phyloP scores from a whole-genome alignment of 2,329 filamentous ascomycete genomes.

The Monosporascus sp. region DNA sequence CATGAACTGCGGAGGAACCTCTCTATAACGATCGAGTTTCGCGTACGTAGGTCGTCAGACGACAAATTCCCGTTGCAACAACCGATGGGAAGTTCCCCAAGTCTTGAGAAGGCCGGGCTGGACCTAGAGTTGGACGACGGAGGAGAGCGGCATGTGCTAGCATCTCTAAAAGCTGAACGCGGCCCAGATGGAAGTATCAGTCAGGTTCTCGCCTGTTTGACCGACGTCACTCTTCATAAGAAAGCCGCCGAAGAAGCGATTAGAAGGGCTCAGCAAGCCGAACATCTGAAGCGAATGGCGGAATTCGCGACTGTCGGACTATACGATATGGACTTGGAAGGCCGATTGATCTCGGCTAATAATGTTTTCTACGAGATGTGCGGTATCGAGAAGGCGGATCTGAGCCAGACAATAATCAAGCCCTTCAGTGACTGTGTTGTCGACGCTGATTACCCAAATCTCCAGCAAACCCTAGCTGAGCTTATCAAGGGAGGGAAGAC shows the following conservation, averaged over 20 bases:
- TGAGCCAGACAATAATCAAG: slow-evolving; percentile 29
- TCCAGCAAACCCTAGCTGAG: slow-evolving; percentile 34
- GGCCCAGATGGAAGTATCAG: slow-evolving; percentile 36
- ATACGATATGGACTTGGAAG: slow-evolving; percentile 48
- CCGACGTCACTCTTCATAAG: slow-evolving; percentile 46
- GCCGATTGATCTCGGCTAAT: slow-evolving; percentile 44
- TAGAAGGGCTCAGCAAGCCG: slow-evolving; percentile 43
- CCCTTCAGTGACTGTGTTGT: slow-evolving; percentile 41
- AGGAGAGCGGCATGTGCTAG: slow-evolving; percentile 38
- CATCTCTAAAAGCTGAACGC: slow-evolving; percentile 41
- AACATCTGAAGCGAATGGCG: slow-evolving; percentile 49
- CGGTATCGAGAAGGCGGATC: slow-evolving; percentile 39
- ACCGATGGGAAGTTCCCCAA: slow-evolving; percentile 28
- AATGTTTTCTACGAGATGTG: slow-evolving; percentile 49
- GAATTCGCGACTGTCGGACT: slow-evolving; percentile 50
- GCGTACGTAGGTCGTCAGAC: slow-evolving; percentile 27
- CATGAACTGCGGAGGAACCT: slow-evolving; percentile 32
- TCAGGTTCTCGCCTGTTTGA: slow-evolving; percentile 43
- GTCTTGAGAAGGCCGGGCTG: slow-evolving; percentile 29
- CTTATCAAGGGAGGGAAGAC: slow-evolving; percentile 35
- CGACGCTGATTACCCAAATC: slow-evolving; percentile 36
- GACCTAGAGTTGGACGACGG: slow-evolving; percentile 27
- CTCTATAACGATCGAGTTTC: slow-evolving; percentile 42
- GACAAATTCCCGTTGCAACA: slow-evolving; percentile 18
- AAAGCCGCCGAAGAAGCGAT: slow-evolving; percentile 42